These are phyloP conservation scores for Amoebophrya sp. DNA, from an alignment of 169 alveolate species.

Conservation along the genomic window DNA sequence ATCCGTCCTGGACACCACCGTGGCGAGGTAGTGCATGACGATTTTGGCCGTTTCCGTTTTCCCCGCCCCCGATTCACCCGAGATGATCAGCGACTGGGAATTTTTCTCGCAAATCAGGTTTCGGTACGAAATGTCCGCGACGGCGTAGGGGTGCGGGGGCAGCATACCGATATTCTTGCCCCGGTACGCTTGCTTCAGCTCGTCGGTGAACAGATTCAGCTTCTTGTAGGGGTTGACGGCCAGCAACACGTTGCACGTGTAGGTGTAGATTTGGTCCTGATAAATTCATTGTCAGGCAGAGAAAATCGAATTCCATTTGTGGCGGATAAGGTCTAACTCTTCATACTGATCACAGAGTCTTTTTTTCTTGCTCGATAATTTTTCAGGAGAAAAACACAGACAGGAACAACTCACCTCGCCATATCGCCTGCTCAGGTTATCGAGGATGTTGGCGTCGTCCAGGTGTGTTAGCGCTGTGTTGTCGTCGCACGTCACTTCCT, in stretches of 20 bases:
- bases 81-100: slow-evolving; percentile 81
- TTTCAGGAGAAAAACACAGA: no score
- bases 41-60: slow-evolving; percentile 96
- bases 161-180: slow-evolving; percentile 39
- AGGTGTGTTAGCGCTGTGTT: slow-evolving; percentile 43
- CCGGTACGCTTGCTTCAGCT: slow-evolving; percentile 15
- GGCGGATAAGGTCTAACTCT: not conserved
- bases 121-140: slow-evolving; percentile 47
- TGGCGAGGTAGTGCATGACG: slow-evolving; percentile 50
- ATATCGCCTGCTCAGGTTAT: slow-evolving; percentile 30
- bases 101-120: not conserved
- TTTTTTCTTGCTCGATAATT: not conserved
- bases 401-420: not conserved
- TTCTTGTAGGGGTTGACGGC: slow-evolving; percentile 90
- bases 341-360: not conserved
- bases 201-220: slow-evolving; percentile 44
- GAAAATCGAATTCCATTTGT: no score
- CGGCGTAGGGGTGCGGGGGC: slow-evolving; percentile 58
- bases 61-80: slow-evolving; percentile 99
- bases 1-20: slow-evolving; percentile 29
- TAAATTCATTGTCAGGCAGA: not conserved
- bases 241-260: slow-evolving; percentile 89
- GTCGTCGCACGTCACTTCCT: slow-evolving; percentile 38
- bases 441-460: slow-evolving; percentile 48
- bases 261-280: slow-evolving; percentile 73